Evolutionary conservation across 352 stramenopile species (phyloP).

Genomic region (Phytopythium ostracodes): DNA sequence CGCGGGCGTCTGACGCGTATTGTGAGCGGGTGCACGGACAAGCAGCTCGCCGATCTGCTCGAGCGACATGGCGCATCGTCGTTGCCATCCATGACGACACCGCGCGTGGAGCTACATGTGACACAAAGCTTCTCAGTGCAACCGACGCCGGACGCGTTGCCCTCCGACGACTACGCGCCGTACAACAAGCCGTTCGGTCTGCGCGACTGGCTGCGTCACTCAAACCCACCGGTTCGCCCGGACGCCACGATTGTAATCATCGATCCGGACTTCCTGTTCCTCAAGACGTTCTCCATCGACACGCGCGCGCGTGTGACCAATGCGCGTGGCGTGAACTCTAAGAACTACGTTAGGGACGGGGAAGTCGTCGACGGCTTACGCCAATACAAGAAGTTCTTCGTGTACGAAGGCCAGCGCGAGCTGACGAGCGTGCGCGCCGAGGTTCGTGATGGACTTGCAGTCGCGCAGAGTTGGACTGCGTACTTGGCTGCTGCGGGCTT

Average conservation of each 20-base stretch:
- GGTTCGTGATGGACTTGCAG: conserved; percentile 35
- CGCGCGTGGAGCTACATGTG: conserved; percentile 50
- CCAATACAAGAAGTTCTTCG: conserved; percentile 80
- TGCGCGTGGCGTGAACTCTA: conserved; percentile 45
- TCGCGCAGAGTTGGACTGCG: conserved; percentile 51
- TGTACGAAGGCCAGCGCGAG: conserved; percentile 56
- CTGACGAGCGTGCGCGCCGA: conserved; percentile 30
- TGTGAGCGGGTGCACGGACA: conserved; percentile 54
- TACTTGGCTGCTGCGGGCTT: conserved; percentile 31
- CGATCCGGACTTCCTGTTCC: conserved; percentile 72
- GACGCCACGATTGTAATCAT: conserved; percentile 60
- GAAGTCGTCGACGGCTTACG: conserved; percentile 73
- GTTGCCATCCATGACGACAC: conserved; percentile 11
- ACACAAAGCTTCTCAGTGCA: conserved; percentile 47
- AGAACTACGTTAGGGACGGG: conserved; percentile 46
- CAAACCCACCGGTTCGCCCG: conserved; percentile 53
- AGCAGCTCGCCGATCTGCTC: conserved; percentile 34
- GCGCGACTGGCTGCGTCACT: conserved; percentile 57
- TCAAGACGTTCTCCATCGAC: conserved; percentile 60
- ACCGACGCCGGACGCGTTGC: conserved; percentile 13
- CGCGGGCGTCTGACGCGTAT: conserved; percentile 62
- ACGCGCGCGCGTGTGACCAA: conserved; percentile 47
- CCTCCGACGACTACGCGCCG: conserved; percentile 35
- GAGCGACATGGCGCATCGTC: conserved; percentile 23
- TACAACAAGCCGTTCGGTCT: conserved; percentile 78